Evolutionary conservation across 2,329 filamentous ascomycete species (phyloP).

Genomic region (Thielaviopsis ethacetica): DNA sequence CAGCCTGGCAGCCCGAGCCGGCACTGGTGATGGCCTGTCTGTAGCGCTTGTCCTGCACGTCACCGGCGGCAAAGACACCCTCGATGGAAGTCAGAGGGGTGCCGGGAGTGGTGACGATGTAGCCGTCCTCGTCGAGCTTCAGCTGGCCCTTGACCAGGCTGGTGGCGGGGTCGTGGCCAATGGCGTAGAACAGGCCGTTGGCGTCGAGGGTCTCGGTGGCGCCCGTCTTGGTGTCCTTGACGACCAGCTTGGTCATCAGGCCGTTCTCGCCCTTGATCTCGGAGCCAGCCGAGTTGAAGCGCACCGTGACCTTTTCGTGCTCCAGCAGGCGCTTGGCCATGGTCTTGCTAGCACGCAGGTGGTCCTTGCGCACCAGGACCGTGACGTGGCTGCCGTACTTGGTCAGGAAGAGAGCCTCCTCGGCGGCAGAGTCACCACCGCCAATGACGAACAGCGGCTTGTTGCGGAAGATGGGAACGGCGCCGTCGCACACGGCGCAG

Average conservation of each 20-base stretch:
- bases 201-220: constrained; percentile 71
- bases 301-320: constrained; percentile 81
- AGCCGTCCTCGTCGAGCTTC: constrained; percentile 76
- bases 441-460: constrained; percentile 93
- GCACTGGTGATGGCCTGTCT: constrained; percentile 96
- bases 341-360: constrained; percentile 73
- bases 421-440: constrained; percentile 89
- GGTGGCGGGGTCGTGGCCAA: constrained; percentile 91
- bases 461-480: constrained; percentile 91
- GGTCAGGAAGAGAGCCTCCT: constrained; percentile 92
- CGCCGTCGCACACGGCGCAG: constrained; percentile 94
- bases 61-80: constrained; percentile 90
- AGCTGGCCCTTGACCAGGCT: constrained; percentile 80
- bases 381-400: constrained; percentile 95
- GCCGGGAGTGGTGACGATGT: constrained; percentile 77
- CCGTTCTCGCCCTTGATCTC: constrained; percentile 74
- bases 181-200: constrained; percentile 90
- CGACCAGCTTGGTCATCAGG: constrained; percentile 72
- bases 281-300: constrained; percentile 65
- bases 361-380: constrained; percentile 76
- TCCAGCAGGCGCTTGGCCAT: constrained; percentile 74
- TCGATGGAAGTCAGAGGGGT: constrained; percentile 75
- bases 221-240: constrained; percentile 65
- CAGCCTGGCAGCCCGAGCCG: constrained; percentile 87
- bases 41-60: constrained; percentile 98